Percentiles rank a stretch among this genome's conserved stretches.
Evolutionary conservation across 2,329 filamentous ascomycete species (phyloP).

Genomic region (Paecilomyces fulvus): DNA sequence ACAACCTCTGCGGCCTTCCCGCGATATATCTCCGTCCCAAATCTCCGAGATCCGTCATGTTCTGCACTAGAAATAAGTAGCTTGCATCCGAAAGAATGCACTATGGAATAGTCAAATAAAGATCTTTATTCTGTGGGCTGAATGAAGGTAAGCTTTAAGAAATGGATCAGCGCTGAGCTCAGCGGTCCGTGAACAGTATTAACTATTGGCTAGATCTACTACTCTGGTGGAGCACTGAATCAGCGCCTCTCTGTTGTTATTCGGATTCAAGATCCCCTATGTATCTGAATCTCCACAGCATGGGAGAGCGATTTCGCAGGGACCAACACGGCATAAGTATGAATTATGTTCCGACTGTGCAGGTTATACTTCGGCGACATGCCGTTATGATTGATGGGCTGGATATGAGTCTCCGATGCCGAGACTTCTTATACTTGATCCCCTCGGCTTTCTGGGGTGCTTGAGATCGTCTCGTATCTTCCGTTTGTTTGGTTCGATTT

Average conservation of each 20-base stretch:
- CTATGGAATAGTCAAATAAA: background rate
- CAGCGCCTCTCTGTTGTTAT: background rate
- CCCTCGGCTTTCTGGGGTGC: background rate
- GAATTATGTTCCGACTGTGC: background rate
- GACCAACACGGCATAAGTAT: background rate
- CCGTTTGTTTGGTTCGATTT: background rate
- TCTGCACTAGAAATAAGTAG: no score
- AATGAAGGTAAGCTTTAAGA: background rate
- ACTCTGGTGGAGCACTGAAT: background rate
- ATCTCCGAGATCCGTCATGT: no score
- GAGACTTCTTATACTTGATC: background rate
- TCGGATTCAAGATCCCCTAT: background rate
- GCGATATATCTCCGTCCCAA: no score
- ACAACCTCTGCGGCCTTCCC: no score
- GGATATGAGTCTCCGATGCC: background rate
- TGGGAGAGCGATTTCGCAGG: background rate
- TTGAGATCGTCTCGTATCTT: background rate
- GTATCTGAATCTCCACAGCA: background rate
- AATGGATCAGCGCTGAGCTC: background rate
- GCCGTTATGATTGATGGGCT: background rate
- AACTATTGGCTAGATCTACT: background rate
- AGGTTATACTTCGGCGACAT: background rate
- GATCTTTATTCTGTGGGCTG: background rate
- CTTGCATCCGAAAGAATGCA: background rate
- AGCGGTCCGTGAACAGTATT: background rate